Conservation (phyloP, 768 basidiomycete genomes). For the Rhodosporidiobolus odoratus region DNA sequence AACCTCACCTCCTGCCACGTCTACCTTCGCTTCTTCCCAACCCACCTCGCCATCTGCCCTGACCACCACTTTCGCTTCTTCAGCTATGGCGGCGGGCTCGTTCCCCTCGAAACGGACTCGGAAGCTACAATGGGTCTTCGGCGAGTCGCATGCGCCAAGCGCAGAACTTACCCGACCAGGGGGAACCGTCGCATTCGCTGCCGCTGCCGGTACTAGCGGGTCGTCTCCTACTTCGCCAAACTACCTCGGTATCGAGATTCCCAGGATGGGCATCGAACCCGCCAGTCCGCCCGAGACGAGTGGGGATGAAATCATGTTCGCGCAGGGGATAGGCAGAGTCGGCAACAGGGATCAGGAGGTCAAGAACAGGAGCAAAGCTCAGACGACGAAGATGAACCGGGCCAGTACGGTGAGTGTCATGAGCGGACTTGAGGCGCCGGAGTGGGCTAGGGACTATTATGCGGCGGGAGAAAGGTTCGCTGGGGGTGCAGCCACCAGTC, state of each 20-base stretch:
- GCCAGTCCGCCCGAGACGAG: slow-evolving; percentile 25
- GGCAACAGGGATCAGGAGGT: slow-evolving; percentile 18
- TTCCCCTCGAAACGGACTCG: slow-evolving; percentile 22
- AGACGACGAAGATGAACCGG: slow-evolving; percentile 64
- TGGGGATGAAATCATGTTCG: slow-evolving; percentile 36
- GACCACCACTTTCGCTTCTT: neutral
- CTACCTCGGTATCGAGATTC: slow-evolving; percentile 43
- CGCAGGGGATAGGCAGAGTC: slow-evolving; percentile 3
- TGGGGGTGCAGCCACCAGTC: neutral
- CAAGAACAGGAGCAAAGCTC: slow-evolving; percentile 3
- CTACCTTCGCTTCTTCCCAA: neutral
- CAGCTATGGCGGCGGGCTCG: neutral
- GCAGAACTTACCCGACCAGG: slow-evolving; percentile 19
- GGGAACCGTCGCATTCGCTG: slow-evolving; percentile 19
- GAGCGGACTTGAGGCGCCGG: slow-evolving; percentile 66
- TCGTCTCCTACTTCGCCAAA: slow-evolving; percentile 45
- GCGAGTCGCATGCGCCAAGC: slow-evolving; percentile 29
- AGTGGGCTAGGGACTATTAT: slow-evolving; percentile 34
- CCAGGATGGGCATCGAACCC: slow-evolving; percentile 40
- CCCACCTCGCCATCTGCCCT: neutral
- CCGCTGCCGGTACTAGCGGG: slow-evolving; percentile 19
- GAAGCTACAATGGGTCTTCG: slow-evolving; percentile 42
- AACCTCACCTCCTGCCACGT: slow-evolving; percentile 9
- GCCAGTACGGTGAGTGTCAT: slow-evolving; percentile 92
- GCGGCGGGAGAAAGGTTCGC: slow-evolving; percentile 16